Evolutionary conservation across 345 rosid genomes (phyloP), one percentile per base, ranked within the genome.

Genomic region (Psidium friedrichsthalianum): DNA sequence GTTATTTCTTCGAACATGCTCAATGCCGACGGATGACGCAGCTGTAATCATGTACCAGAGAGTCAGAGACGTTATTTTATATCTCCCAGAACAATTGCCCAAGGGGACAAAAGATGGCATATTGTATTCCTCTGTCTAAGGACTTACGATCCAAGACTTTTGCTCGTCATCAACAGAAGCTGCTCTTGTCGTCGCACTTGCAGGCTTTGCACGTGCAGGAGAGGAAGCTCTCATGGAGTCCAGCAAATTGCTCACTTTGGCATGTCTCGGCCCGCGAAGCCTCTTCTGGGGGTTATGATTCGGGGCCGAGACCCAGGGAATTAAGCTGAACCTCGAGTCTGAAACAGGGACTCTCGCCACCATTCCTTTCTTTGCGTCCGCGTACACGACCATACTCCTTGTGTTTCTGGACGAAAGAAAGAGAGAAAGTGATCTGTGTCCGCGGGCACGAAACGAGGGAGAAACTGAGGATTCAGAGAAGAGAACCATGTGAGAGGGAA

Each of bases 201-300:
- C 58, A 84, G 98, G 87, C 87, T 91, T 92, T 86, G 86, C 74
- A 56, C 95, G 96, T 59, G 97, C 90, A 44, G 99, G 99, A 5
- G 99, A 97, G 78, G 98, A 94, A 85, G 94, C 95, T 90, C 95
- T 94, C 98, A 96, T 94, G 5, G 98, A 95, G 84, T 95, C 96
- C 36, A 96, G 89, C 97, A 93, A 95, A 32, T 95, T 88, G 84
- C 90, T 84, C 83, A 89, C 87, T 87, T 91, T 93, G 24, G 76
- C 80, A 91, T 53, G 86, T 89, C 89, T 85, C 87, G 86, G 86
- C 87, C 3, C 36, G 36, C 36, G 83, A 14, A 36, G 51, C 76
- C 80, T 29, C 56, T 64, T 44, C 55, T 56, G 40, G 94, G 87
- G 90, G 40, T 0, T 59, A 40, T 15, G 42, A 11, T 61, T 29